Evolutionary conservation across 805 yeast species (phyloP), one percentile per base, ranked within the genome.

Genomic region (Naumovozyma dairenensis): DNA sequence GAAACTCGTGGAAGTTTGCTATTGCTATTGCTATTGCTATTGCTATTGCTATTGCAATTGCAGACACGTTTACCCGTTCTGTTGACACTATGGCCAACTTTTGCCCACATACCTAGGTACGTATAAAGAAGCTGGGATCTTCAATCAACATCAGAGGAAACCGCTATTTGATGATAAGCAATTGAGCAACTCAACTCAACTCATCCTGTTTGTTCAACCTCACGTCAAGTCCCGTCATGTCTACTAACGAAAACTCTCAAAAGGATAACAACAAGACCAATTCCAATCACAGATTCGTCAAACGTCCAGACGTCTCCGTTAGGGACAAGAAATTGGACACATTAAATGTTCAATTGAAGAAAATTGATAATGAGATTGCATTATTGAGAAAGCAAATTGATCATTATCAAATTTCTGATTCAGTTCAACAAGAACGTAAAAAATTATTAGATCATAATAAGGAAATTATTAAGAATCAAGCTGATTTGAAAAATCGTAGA

Each of bases 281-380:
- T n/a, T 16, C 10, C 25, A 31, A 16, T 19, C 26, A 16, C 22
- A 48, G 40, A 34, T 71, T 79, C 60, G n/a, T 24, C n/a, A 80
- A 80, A 59, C 75, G 80, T 52, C 93, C 93, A 31, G 92, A 82
- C 59, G 72, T 68, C 49, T 62, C 69, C 39, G 75, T 66, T 35
- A 68, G 77, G 60, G 81, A 80, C 55, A 70, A 67, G 40, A 67
- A 71, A 44, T 52, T 80, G 41, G 71, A 66, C 24, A 64, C 63
- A 39, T 59, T 79, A 45, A 71, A 72, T 40, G 67, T 67, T 25
- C 77, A 79, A 54, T 70, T 81, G 57, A 74, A 75, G 50, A 71
- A 71, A 52, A 65, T 77, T 55, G 83, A 78, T 53, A 54, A 60
- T 28, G 66, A 69, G 39, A 60, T 77, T 43, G 61, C 61, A 32